Percentiles rank a stretch among this genome's conserved stretches.
Conservation (phyloP, 495 filamentous ascomycete species). For the Lophium mytilinum region DNA sequence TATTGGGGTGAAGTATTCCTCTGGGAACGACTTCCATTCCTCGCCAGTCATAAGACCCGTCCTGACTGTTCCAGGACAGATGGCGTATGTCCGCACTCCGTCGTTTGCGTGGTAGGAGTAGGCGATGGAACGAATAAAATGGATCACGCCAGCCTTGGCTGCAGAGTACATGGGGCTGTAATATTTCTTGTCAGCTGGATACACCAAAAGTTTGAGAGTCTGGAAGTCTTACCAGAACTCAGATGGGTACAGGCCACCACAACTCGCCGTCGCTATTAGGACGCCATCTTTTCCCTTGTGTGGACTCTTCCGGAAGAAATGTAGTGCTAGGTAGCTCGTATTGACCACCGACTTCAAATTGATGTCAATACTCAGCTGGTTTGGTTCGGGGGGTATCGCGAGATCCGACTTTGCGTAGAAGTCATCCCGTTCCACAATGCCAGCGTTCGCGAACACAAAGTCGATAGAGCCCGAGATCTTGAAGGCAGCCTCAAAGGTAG, state of each 20-base stretch:
- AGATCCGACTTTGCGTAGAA: constrained; percentile 18
- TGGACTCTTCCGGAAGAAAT: constrained; percentile 23
- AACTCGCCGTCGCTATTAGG: constrained; percentile 29
- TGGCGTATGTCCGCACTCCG: constrained; percentile 27
- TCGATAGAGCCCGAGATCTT: constrained; percentile 19
- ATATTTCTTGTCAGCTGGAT: background rate
- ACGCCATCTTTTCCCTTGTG: constrained; percentile 13
- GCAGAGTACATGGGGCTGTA: constrained; percentile 26
- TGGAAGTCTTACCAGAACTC: too few relatives aligned
- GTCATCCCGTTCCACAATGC: constrained; percentile 27
- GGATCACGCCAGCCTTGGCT: constrained; percentile 27
- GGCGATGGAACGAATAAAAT: constrained; percentile 27
- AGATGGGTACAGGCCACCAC: constrained; percentile 24
- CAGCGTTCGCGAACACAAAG: constrained; percentile 34
- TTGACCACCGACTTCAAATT: constrained; percentile 28
- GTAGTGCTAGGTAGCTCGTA: constrained; percentile 28
- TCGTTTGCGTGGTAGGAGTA: constrained; percentile 10
- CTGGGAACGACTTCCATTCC: constrained; percentile 24
- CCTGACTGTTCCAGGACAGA: constrained; percentile 29
- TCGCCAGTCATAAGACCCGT: constrained; percentile 26
- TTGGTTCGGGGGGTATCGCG: constrained; percentile 6
- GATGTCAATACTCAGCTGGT: constrained; percentile 23
- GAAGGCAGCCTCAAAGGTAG: constrained; percentile 25
- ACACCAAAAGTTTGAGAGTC: too few relatives aligned
- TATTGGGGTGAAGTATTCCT: constrained; percentile 28